Conservation (phyloP, 2,329 filamentous ascomycete species). For the Ceratocystiopsis sp. region DNA sequence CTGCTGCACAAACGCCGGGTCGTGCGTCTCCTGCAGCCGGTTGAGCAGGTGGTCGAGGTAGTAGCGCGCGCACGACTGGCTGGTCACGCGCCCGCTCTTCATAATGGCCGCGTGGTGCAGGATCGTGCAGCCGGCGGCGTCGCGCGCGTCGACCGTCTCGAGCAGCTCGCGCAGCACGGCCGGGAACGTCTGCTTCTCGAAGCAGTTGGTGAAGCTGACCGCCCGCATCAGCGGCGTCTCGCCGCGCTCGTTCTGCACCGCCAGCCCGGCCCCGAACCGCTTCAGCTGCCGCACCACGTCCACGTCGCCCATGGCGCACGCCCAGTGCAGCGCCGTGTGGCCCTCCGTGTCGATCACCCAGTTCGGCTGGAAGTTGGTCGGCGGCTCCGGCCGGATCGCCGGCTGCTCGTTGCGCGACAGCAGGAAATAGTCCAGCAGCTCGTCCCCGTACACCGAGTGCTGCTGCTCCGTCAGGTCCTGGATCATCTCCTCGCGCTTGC, state of each 20-base stretch:
- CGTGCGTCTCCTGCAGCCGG: slow-evolving; percentile 62
- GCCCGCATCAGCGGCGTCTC: slow-evolving; percentile 92
- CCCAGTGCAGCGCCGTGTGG: slow-evolving; percentile 92
- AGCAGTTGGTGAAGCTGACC: slow-evolving; percentile 93
- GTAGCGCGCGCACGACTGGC: slow-evolving; percentile 78
- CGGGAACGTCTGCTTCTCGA: slow-evolving; percentile 82
- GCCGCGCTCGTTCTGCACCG: slow-evolving; percentile 51
- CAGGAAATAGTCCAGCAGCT: slow-evolving; percentile 91
- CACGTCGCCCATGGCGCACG: slow-evolving; percentile 89
- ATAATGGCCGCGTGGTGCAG: slow-evolving; percentile 90
- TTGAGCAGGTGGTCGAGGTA: slow-evolving; percentile 87
- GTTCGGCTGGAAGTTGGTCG: slow-evolving; percentile 73
- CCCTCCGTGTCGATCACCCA: slow-evolving; percentile 85
- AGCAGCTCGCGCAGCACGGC: slow-evolving; percentile 69
- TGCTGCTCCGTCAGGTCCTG: slow-evolving; percentile 58
- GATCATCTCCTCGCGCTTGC: slow-evolving; percentile 53
- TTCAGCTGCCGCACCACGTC: slow-evolving; percentile 81
- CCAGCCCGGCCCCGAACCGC: slow-evolving; percentile 58
- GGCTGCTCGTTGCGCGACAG: slow-evolving; percentile 64
- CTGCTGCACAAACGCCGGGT: slow-evolving; percentile 58
- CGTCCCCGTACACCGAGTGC: slow-evolving; percentile 81
- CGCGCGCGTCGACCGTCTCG: slow-evolving; percentile 61
- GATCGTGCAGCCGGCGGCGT: slow-evolving; percentile 69
- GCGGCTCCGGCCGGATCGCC: slow-evolving; percentile 58
- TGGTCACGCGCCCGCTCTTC: slow-evolving; percentile 63